A percentile compares a stretch with the other conserved stretches of the same genome.
Conservation (phyloP, 2,329 filamentous ascomycete genomes). For the Penicillium sp. region DNA sequence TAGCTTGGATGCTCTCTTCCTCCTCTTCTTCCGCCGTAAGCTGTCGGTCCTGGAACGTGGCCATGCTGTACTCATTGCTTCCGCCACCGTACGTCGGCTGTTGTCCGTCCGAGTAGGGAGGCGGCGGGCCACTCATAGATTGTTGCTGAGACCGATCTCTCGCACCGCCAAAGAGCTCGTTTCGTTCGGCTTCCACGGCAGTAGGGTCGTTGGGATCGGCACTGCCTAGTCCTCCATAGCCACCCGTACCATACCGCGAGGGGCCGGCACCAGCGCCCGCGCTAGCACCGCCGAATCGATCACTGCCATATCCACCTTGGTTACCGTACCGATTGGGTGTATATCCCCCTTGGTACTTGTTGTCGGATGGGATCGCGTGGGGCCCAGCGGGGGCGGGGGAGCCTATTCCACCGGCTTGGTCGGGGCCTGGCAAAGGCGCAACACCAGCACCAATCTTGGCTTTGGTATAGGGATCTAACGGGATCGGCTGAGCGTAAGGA, state of each 20-base stretch:
- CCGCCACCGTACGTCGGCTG: constrained; percentile 28
- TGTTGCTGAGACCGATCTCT: constrained; percentile 46
- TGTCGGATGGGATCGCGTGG: constrained; percentile 30
- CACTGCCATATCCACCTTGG: constrained; percentile 47
- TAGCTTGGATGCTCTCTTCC: constrained; percentile 64
- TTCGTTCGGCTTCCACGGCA: constrained; percentile 49
- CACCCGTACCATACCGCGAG: constrained; percentile 46
- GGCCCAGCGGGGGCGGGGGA: constrained; percentile 24
- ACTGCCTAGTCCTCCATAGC: constrained; percentile 53
- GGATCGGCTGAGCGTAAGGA: constrained; percentile 52
- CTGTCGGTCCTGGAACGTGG: constrained; percentile 61
- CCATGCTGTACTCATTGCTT: constrained; percentile 34
- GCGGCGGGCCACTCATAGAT: constrained; percentile 16
- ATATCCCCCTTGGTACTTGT: constrained; percentile 35
- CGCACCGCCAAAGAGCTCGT: constrained; percentile 56
- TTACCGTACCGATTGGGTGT: constrained; percentile 40
- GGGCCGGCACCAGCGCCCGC: constrained; percentile 33
- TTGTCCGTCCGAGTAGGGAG: constrained; percentile 21
- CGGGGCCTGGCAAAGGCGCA: constrained; percentile 29
- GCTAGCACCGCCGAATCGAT: constrained; percentile 48
- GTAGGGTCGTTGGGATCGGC: constrained; percentile 46
- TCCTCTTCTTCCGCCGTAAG: constrained; percentile 76
- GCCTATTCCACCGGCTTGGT: constrained; percentile 25
- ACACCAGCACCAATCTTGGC: constrained; percentile 44
- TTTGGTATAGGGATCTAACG: constrained; percentile 51